Base-by-base conservation (phyloP, 768 basidiomycete genomes). In the Tremella fuciformis region DNA sequence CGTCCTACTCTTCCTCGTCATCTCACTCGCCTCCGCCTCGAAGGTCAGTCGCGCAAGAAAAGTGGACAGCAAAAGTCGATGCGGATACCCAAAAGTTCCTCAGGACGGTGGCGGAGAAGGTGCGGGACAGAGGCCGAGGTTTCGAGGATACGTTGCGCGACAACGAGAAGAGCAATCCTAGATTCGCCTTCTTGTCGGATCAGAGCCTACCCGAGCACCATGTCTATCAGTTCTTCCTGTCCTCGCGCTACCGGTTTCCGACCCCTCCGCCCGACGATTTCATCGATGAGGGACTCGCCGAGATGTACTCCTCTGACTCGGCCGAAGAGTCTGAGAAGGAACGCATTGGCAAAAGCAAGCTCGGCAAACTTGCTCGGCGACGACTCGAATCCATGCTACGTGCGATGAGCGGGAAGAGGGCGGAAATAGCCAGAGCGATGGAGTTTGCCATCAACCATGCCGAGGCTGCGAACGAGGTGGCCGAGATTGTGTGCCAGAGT, bases 361-460 rank as follows among this genome's bases (percentile, higher is more conserved):
- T 99, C 1, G 91, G 91, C 2, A 85, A 81, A 70, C 78, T 89
- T 21, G 89, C 93, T 22, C 83, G 88, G 53, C 84, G 83, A 60
- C 82, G 92, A 54, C 93, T 98, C 67, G 90, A 96, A 77, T 84
- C 86, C 1, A 90, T 97, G 86, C 81, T 99, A 42, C 84, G 96
- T 18, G 86, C 84, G 7, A 79, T 98, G 69, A 86, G 86, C 7
- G 92, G 92, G 2, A 85, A 86, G 67, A 81, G 92, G 57, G 91
- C 89, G 4, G 91, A 93, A 76, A 85, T 98, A 39, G 96, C 91
- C 29, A 82, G 91, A 21, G 91, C 89, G 60, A 99, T 98, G 96
- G 84, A 88, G n/a, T 98, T 98, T 73, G 89, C 91, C 62, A 81
- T 99, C 42, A 91, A 93, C 74, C 91, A 94, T 70, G 94, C 93